Conservation (phyloP, 2,329 filamentous ascomycete species). For the Diplodia sapinea region DNA sequence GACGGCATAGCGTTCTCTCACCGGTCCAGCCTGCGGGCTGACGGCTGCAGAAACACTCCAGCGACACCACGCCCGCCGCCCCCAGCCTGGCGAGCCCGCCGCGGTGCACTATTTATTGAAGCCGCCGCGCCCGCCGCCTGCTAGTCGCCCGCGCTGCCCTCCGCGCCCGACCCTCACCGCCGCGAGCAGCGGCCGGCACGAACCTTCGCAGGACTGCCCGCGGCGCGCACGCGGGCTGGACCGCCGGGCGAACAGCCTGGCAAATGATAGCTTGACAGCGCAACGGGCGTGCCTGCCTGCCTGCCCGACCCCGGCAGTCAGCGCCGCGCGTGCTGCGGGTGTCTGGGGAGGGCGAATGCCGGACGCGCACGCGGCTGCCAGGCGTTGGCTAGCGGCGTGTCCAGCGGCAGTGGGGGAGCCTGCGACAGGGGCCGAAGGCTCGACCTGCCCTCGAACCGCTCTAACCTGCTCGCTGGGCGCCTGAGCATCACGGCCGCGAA, state of each 20-base stretch:
- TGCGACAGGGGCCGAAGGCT: neutral
- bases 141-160: slow-evolving; percentile 3
- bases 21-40: neutral
- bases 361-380: neutral
- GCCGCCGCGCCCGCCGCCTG: neutral
- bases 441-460: neutral
- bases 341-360: slow-evolving; percentile 3
- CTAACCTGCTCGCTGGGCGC: neutral
- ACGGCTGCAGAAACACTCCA: neutral
- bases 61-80: neutral
- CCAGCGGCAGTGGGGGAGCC: neutral
- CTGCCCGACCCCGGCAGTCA: slow-evolving; percentile 1
- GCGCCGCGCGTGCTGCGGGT: neutral
- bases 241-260: neutral
- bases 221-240: neutral
- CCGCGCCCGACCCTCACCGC: slow-evolving; percentile 13
- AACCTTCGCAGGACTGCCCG: neutral
- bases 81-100: neutral
- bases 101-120: neutral
- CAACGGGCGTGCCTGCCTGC: neutral
- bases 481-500: slow-evolving; percentile 14
- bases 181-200: neutral
- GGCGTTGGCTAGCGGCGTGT: neutral
- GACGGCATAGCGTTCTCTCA: neutral
- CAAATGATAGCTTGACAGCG: slow-evolving; percentile 12